Conservation (phyloP, 2,329 filamentous ascomycete genomes). For the Aspergillaceae sp. region DNA sequence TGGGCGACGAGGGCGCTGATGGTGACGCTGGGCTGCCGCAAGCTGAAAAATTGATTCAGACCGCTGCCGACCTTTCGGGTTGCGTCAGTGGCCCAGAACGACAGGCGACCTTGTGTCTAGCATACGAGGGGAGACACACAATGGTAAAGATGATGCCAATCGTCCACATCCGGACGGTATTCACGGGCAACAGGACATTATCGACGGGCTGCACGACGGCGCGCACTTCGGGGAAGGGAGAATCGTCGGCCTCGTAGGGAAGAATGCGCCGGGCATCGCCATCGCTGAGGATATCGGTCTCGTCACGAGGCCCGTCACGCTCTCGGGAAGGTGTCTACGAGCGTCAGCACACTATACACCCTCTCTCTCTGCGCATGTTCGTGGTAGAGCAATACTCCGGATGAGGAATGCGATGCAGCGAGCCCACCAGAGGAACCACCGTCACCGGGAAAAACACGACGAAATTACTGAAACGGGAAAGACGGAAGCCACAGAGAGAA, state of each 20-base stretch:
- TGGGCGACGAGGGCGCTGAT: constrained; percentile 34
- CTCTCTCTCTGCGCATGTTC: too few species aligned
- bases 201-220: constrained; percentile 27
- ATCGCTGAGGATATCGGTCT: constrained; percentile 21
- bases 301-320: constrained; percentile 5
- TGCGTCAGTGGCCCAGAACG: too few species aligned
- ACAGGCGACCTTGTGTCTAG: neutral
- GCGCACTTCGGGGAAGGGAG: constrained; percentile 32
- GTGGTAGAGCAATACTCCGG: neutral
- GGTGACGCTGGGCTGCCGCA: constrained; percentile 32
- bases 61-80: constrained; percentile 30
- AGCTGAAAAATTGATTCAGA: constrained; percentile 32
- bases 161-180: constrained; percentile 30
- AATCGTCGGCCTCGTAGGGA: constrained; percentile 29
- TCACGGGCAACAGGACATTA: constrained; percentile 23
- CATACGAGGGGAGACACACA: constrained; percentile 8
- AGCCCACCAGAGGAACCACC: too few species aligned
- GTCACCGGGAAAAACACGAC: neutral
- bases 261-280: constrained; percentile 24
- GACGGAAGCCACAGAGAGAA: neutral
- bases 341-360: too few species aligned
- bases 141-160: constrained; percentile 32
- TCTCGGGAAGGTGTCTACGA: too few species aligned
- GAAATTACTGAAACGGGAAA: neutral
- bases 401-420: too few species aligned